Conservation (phyloP, 139 green algal species). For the Coelastrella sp. region DNA sequence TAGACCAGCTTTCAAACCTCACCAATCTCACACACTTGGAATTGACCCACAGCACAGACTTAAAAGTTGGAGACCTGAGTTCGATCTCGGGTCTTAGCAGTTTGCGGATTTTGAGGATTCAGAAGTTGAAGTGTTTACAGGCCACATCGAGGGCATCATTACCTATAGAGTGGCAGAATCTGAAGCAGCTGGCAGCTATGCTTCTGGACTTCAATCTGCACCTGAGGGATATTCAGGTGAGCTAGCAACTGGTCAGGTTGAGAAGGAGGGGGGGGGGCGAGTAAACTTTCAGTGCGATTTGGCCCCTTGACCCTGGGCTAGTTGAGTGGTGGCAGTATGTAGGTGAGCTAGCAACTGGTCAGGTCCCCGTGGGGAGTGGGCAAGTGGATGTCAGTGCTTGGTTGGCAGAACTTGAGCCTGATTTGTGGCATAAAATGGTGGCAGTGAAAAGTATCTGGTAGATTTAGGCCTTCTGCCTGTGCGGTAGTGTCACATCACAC, state of each 20-base stretch:
- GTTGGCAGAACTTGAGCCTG: too few relatives aligned
- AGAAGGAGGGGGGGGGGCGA: too few relatives aligned
- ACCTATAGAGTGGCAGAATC: not conserved
- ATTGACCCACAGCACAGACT: not conserved
- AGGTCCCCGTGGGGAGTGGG: too few relatives aligned
- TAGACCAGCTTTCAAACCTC: not conserved
- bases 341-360: too few relatives aligned
- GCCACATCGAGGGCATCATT: not conserved
- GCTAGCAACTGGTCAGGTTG: not conserved
- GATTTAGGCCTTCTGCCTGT: too few relatives aligned
- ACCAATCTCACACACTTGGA: not conserved
- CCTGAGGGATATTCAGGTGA: slow-evolving; percentile 30
- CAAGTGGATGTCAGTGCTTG: too few relatives aligned
- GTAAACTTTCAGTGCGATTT: too few relatives aligned
- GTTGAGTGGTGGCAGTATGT: too few relatives aligned
- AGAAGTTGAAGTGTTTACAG: not conserved
- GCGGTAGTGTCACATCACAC: too few relatives aligned
- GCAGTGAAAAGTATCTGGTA: too few relatives aligned
- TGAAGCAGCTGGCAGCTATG: slow-evolving; percentile 1
- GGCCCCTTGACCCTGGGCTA: too few relatives aligned
- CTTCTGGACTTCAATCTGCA: slow-evolving; percentile 28
- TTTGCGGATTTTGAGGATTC: not conserved
- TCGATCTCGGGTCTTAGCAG: not conserved
- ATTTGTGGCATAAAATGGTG: too few relatives aligned
- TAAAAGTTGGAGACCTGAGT: not conserved